Percentiles rank a stretch among this genome's conserved stretches.
Conservation (phyloP, 305 asterid genomes). For the Rubia peregrina region DNA sequence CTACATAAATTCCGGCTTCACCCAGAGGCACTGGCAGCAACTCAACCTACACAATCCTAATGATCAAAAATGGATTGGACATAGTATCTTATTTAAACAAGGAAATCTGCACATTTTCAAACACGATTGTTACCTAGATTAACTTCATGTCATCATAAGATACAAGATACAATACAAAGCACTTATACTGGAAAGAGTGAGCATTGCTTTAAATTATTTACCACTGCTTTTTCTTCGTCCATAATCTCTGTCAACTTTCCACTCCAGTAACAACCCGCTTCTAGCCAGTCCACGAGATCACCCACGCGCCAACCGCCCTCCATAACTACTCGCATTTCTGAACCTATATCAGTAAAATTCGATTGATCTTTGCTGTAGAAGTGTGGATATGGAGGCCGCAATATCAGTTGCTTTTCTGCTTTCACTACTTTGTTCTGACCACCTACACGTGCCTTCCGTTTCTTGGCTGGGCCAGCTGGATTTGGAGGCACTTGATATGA, state of each 20-base stretch:
- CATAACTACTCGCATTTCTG: slow-evolving; percentile 42
- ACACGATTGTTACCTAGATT: background rate
- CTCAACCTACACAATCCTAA: slow-evolving; percentile 39
- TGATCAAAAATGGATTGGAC: slow-evolving; percentile 16
- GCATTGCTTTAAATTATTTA: slow-evolving; percentile 24
- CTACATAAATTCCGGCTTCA: slow-evolving; percentile 54
- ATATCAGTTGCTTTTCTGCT: slow-evolving; percentile 35
- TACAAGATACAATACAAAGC: background rate
- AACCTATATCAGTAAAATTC: slow-evolving; percentile 26
- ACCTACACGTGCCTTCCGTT: background rate
- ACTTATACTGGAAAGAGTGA: slow-evolving; percentile 2
- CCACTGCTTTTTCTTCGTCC: slow-evolving; percentile 50
- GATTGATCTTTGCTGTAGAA: slow-evolving; percentile 22
- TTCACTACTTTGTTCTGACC: slow-evolving; percentile 13
- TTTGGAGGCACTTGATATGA: slow-evolving; percentile 34
- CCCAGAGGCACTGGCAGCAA: slow-evolving; percentile 54
- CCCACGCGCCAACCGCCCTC: slow-evolving; percentile 57
- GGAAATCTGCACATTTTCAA: background rate
- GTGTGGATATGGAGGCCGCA: slow-evolving; percentile 64
- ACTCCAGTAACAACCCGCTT: slow-evolving; percentile 52
- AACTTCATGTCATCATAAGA: background rate
- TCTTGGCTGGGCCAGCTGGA: slow-evolving; percentile 8
- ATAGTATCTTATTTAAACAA: background rate
- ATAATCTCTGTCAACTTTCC: slow-evolving; percentile 46
- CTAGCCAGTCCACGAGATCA: slow-evolving; percentile 66